These are phyloP conservation scores for Diplodia scrobiculata DNA, from an alignment of 2,329 filamentous ascomycete species.

Conservation along the genomic window DNA sequence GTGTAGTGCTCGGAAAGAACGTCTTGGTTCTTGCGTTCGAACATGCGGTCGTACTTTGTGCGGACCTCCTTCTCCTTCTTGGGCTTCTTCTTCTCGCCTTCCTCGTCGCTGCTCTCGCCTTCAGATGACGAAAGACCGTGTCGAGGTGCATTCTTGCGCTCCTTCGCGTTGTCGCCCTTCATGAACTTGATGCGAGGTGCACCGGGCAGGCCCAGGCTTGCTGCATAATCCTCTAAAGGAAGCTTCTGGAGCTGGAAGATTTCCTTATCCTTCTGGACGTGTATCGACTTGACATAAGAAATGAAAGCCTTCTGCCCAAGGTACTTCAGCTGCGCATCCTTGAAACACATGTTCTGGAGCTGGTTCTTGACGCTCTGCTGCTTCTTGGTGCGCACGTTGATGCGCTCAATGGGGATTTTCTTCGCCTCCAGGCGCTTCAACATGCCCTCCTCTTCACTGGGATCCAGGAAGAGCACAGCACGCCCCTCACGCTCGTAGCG, in stretches of 20 bases:
- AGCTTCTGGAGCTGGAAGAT: slow-evolving; percentile 83
- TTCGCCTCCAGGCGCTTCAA: slow-evolving; percentile 79
- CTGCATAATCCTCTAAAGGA: slow-evolving; percentile 81
- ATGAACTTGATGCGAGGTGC: slow-evolving; percentile 91
- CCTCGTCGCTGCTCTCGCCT: slow-evolving; percentile 56
- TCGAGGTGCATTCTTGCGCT: slow-evolving; percentile 81
- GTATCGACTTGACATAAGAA: slow-evolving; percentile 80
- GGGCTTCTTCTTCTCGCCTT: slow-evolving; percentile 51
- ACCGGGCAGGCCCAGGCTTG: slow-evolving; percentile 83
- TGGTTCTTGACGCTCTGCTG: slow-evolving; percentile 82
- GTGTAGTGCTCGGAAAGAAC: slow-evolving; percentile 91
- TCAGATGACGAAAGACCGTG: slow-evolving; percentile 60
- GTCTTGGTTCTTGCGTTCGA: slow-evolving; percentile 93
- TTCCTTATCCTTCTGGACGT: slow-evolving; percentile 88
- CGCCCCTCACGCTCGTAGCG: slow-evolving; percentile 84
- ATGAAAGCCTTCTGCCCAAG: slow-evolving; percentile 94
- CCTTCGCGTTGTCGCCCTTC: slow-evolving; percentile 85
- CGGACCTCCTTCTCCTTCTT: slow-evolving; percentile 71
- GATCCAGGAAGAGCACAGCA: slow-evolving; percentile 88
- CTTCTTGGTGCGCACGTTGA: slow-evolving; percentile 86
- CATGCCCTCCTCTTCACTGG: slow-evolving; percentile 92
- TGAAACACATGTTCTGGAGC: slow-evolving; percentile 92
- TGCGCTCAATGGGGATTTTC: slow-evolving; percentile 83
- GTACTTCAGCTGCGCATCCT: slow-evolving; percentile 91
- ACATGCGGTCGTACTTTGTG: slow-evolving; percentile 98